Evolutionary conservation across 1,284 basidiomycete species (phyloP).

Genomic region (Coniferiporia weirii): DNA sequence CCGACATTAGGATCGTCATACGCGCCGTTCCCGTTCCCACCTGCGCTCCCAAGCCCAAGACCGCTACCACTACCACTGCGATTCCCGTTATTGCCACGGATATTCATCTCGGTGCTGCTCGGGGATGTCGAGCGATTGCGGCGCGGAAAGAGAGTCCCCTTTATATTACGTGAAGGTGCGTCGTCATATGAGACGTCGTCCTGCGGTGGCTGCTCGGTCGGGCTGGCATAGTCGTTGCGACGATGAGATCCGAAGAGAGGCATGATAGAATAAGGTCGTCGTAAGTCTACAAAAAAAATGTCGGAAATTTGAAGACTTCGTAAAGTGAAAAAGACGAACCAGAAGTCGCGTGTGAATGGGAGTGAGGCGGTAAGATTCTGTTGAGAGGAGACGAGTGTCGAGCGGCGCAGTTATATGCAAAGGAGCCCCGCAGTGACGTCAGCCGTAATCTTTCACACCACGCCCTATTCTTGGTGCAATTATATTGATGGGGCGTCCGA

Average conservation of each 20-base stretch:
- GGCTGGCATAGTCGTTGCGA: background rate
- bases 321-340: too few relatives aligned
- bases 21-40: too few relatives aligned
- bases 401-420: background rate
- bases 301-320: too few relatives aligned
- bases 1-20: too few relatives aligned
- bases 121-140: conserved; percentile 9
- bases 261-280: conserved; percentile 14
- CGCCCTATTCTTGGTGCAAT: too few relatives aligned
- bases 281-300: conserved; percentile 16
- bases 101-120: background rate
- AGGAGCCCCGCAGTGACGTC: conserved; percentile 8
- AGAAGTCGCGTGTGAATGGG: too few relatives aligned
- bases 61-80: background rate
- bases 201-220: background rate
- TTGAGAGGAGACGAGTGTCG: background rate
- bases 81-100: background rate
- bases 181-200: background rate
- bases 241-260: conserved; percentile 7
- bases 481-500: too few relatives aligned
- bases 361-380: background rate
- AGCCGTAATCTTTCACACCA: background rate
- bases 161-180: background rate
- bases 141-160: conserved; percentile 7
- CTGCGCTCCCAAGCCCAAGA: too few relatives aligned